phyloP scores from a whole-genome alignment of 2,329 filamentous ascomycete genomes.

The Achaetomium macrosporum region DNA sequence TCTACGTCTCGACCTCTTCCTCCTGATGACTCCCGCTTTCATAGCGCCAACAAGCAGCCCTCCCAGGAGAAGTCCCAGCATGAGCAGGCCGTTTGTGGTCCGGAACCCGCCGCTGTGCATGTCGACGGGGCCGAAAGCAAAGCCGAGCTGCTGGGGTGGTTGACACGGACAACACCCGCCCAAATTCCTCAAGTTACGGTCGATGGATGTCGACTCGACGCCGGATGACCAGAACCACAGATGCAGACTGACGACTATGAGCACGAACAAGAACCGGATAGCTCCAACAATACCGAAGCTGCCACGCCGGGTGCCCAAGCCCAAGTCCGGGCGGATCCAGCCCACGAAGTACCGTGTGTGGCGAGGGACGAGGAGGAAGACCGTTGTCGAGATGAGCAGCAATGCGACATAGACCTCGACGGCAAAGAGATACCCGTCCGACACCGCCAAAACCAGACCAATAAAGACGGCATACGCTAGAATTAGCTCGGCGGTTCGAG shows the following conservation, averaged over 20 bases:
- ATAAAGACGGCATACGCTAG: conserved; percentile 20
- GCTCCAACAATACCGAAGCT: conserved; percentile 1
- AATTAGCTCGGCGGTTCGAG: conserved; percentile 13
- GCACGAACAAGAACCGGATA: conserved; percentile 9
- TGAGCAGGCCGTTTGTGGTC: conserved; percentile 16
- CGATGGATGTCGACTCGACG: conserved; percentile 11
- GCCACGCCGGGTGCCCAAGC: neutral
- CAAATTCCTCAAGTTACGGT: neutral
- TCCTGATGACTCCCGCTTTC: conserved; percentile 9
- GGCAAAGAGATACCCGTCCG: conserved; percentile 8
- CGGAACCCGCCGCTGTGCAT: conserved; percentile 14
- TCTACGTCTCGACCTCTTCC: conserved; percentile 3
- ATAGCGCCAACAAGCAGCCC: conserved; percentile 9
- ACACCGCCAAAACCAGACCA: conserved; percentile 8
- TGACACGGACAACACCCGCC: conserved; percentile 5
- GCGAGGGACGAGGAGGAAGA: conserved; percentile 15
- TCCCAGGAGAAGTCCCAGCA: conserved; percentile 13
- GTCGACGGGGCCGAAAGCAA: conserved; percentile 18
- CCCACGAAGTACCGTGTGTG: conserved; percentile 12
- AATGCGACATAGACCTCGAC: conserved; percentile 19
- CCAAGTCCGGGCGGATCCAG: conserved; percentile 11
- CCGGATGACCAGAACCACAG: conserved; percentile 24
- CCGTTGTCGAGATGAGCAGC: conserved; percentile 15
- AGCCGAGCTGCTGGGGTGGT: conserved; percentile 14
- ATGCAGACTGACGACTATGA: conserved; percentile 13